A percentile compares a stretch with the other conserved stretches of the same genome.
Conservation (phyloP, 257 asterid species). For the Penstemon newberryi region DNA sequence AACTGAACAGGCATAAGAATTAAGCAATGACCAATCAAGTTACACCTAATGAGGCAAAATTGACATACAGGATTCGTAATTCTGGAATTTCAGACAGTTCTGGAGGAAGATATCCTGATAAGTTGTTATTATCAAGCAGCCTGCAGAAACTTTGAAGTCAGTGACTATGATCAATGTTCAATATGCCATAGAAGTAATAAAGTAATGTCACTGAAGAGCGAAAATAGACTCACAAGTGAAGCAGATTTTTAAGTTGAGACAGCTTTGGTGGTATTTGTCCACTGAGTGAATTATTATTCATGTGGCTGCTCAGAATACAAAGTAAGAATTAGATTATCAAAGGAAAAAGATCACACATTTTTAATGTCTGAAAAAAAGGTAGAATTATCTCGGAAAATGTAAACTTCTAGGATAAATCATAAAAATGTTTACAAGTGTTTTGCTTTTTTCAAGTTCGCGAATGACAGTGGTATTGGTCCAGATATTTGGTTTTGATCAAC, state of each 20-base stretch:
- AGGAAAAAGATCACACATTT: conserved; percentile 2
- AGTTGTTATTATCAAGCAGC: conserved; percentile 71
- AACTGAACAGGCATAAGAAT: not conserved
- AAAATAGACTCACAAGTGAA: conserved; percentile 60
- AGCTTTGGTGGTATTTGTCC: conserved; percentile 68
- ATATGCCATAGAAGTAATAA: conserved; percentile 5
- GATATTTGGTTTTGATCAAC: conserved; percentile 80
- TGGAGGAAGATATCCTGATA: conserved; percentile 65
- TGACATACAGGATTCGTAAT: conserved; percentile 51
- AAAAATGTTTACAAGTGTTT: conserved; percentile 61
- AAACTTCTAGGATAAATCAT: conserved; percentile 12
- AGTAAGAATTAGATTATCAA: not conserved
- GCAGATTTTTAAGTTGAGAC: conserved; percentile 53
- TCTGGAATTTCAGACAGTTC: conserved; percentile 49
- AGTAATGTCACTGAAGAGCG: not conserved
- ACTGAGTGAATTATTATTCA: conserved; percentile 72
- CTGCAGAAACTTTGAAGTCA: conserved; percentile 36
- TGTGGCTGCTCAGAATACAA: conserved; percentile 51
- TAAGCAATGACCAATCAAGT: not conserved
- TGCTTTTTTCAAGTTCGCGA: conserved; percentile 58
- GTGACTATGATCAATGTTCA: conserved; percentile 8
- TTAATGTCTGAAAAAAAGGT: not conserved
- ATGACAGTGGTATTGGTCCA: conserved; percentile 73
- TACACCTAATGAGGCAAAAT: conserved; percentile 17
- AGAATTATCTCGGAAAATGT: conserved; percentile 9